phyloP scores from a whole-genome alignment of 2,329 filamentous ascomycete genomes.

The Proliferodiscus dingleyae region DNA sequence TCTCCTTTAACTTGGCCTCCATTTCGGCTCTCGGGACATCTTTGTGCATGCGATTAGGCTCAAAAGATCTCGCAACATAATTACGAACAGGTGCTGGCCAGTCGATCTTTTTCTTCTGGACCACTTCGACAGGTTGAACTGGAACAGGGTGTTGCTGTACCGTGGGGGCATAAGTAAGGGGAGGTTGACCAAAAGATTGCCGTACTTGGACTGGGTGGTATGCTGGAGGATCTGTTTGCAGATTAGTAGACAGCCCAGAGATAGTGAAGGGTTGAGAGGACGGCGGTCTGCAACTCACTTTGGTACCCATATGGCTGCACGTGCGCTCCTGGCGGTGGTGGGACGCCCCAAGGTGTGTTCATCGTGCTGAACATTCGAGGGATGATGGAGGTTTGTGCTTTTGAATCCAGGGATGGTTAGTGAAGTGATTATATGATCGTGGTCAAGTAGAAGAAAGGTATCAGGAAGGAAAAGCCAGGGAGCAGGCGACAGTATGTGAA shows the following conservation, averaged over 20 bases:
- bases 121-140: conserved; percentile 27
- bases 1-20: conserved; percentile 76
- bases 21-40: conserved; percentile 65
- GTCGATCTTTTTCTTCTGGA: conserved; percentile 53
- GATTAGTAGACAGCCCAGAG: conserved; percentile 27
- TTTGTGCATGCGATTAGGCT: conserved; percentile 62
- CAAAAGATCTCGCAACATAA: conserved; percentile 88
- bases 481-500: background rate
- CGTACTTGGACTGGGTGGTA: conserved; percentile 42
- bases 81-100: conserved; percentile 79
- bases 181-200: conserved; percentile 32
- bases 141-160: conserved; percentile 32
- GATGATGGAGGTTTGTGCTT: conserved; percentile 5
- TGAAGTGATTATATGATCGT: conserved; percentile 16
- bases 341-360: conserved; percentile 30
- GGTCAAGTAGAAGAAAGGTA: conserved; percentile 2
- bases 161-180: conserved; percentile 31
- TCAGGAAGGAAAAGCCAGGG: background rate
- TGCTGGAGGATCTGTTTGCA: conserved; percentile 33
- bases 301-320: conserved; percentile 23
- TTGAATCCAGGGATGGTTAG: conserved; percentile 22
- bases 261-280: background rate
- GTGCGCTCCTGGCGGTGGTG: conserved; percentile 39
- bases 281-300: conserved; percentile 21
- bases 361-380: conserved; percentile 26